Evolutionary conservation across 1,139 yeast genomes (phyloP), one percentile per base, ranked within the genome.

Genomic region (Blastobotrys raffinosifermentans): DNA sequence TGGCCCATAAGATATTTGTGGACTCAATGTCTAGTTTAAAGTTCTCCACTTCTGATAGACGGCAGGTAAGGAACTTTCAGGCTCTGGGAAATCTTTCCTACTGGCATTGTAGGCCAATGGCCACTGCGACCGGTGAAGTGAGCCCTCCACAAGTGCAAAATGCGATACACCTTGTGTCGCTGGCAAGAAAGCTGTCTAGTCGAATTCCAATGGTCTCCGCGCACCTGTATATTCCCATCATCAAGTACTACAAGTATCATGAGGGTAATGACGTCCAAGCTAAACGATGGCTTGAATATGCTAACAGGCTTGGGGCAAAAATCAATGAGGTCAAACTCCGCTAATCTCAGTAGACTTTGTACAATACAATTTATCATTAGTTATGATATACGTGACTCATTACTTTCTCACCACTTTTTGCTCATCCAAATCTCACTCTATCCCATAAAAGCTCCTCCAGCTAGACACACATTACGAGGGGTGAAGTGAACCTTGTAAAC

Each of bases 401-500:
- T n/a, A n/a, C n/a, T n/a, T n/a, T n/a, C n/a, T n/a, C n/a, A n/a
- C n/a, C n/a, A n/a, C n/a, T n/a, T 27, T 15, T 6, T n/a, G 15
- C 14, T 19, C 9, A 11, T 6, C 22, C 4, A 19, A 26, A 5
- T 8, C n/a, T n/a, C n/a, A n/a, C n/a, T n/a, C n/a, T 46, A 72
- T 25, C 70, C 72, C 47, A 60, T 58, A 49, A 80, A 85, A 3
- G 93, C 93, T 33, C 98, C 97, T 10, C 89, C 96, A 1, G 96
- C 96, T 25, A 91, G 69, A 53, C 95, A 89, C 48, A 93, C 65
- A 60, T 93, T 93, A 45, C 96, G 71, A 55, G 94, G 72, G 1
- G 97, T 89, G 58, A 89, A 91, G 53, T 82, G 87, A 21, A 93
- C 95, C 53, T 84, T 86, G 64, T 82, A 91, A 17, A 91, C 93